Base-by-base conservation (phyloP, 164 flowering plant genomes). In the Platanus orientalis region DNA sequence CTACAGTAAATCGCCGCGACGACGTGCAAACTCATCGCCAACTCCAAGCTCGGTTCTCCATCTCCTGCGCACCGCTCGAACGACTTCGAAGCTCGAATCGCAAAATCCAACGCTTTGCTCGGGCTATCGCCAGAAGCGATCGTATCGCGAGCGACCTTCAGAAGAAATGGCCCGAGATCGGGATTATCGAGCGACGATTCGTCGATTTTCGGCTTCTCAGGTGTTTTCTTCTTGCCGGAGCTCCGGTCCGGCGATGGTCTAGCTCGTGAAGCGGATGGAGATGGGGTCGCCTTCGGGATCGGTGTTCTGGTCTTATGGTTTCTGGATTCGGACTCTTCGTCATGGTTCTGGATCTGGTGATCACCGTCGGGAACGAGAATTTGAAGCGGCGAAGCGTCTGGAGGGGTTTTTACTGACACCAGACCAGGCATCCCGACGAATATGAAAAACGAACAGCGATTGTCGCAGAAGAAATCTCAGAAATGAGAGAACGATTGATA, bases 101-200 rank as follows among this genome's bases (percentile, higher is more conserved):
- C 97, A 63, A 76, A 94, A 28, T 94, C 96, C 64, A 94, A 60
- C 2, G 99, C 99, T 75, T 85, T 88, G 67, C 24, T 69, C n/a
- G 96, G 90, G 20, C 89, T 93, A 2, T 94, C 99, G 1, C 98
- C 98, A 19, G 88, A 83, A 6, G 92, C 93, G 32, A 92, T 90
- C 20, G 96, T 79, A 65, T 95, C 97, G 1, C 99, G 80, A 1
- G 97, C 97, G 36, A 88, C 80, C 76, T 95, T 92, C 16, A 95
- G 79, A 2, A 94, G 79, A 57, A 94, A 94, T 16, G 99, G 99
- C 0, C 97, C 99, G 49, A 91, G 96, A 88, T 94, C 99, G 14
- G 99, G 96, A 68, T 94, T 94, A 75, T 92, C 97, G 17, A 95
- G 81, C 1, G 93, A 78, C 6, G 95, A 58, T 29, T 90, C 96